Evolutionary conservation across 2,329 filamentous ascomycete genomes (phyloP), one percentile per base, ranked within the genome.

Genomic region (Dactylellina leptospora): DNA sequence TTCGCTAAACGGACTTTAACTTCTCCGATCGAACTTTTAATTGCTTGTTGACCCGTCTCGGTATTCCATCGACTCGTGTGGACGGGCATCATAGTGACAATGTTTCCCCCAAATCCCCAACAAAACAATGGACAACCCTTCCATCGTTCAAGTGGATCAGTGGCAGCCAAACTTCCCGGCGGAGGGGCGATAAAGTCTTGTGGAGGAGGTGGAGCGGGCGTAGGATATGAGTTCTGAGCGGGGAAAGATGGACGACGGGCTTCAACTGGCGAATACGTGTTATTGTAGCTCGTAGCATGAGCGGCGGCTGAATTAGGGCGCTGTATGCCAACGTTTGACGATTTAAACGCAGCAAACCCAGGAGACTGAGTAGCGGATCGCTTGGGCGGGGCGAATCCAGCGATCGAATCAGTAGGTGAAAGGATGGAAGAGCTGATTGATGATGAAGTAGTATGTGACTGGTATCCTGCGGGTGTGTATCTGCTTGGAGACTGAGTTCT

Each of bases 61-160:
- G 74, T 73, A 30, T 64, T 74, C 70, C 76, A 76, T 27, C 75
- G 42, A 18, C 74, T 75, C 2, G 74, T 75, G 33, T 76, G 69
- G 13, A 68, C 69, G 0, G 96, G 95, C 77, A 97, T 97, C 44
- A 88, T 91, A 0, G 90, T 92, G 1, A 96, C 84, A 9, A 97
- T 82, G 1, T 86, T 86, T 10, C 95, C 95, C 18, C 92, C 93
- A 51, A 96, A 87, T 1, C 92, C 92, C 89, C 96, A 99, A 0
- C 86, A 86, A 77, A 97, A 89, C 10, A 96, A 85, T 0, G 96
- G 95, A 10, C 87, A 85, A 2, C 96, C 96, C 80, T 90, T 92
- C 95, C 95, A 99, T 75, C 95, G 85, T 78, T 96, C 85, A 4
- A 99, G 82, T 1, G 88, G 87, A 80, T 99, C 95, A 16, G 87